Conservation (phyloP, 345 rosid species). For the Linum trigynum region DNA sequence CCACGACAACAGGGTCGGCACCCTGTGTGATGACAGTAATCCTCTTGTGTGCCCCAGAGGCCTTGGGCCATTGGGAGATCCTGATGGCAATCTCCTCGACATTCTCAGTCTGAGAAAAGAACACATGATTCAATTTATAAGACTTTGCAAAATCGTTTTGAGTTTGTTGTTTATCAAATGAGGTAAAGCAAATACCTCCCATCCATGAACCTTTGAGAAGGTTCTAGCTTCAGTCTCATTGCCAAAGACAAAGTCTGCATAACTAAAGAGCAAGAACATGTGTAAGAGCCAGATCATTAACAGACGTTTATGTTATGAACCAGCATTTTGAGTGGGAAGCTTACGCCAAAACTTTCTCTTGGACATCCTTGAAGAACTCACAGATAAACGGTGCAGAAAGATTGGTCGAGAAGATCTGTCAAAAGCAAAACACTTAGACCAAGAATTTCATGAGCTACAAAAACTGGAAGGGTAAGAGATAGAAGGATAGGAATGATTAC, state of each 20-base stretch:
- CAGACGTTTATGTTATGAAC: background rate
- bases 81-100: slow-evolving; percentile 83
- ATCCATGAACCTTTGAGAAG: slow-evolving; percentile 85
- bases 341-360: slow-evolving; percentile 71
- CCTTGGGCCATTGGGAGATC: slow-evolving; percentile 84
- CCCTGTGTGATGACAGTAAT: slow-evolving; percentile 93
- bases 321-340: slow-evolving; percentile 13
- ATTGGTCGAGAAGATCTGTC: slow-evolving; percentile 75
- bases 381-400: slow-evolving; percentile 98
- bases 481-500: slow-evolving; percentile 17
- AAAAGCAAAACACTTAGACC: slow-evolving; percentile 8
- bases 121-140: background rate
- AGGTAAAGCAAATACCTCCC: slow-evolving; percentile 51
- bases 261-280: slow-evolving; percentile 34
- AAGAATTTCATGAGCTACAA: background rate
- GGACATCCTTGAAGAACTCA: slow-evolving; percentile 88
- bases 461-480: background rate
- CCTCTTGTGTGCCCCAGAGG: slow-evolving; percentile 77
- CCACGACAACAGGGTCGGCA: slow-evolving; percentile 84
- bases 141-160: background rate
- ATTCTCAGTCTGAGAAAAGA: slow-evolving; percentile 50
- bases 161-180: background rate
- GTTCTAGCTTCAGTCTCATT: slow-evolving; percentile 91
- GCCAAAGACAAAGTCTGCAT: slow-evolving; percentile 83
- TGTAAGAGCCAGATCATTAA: background rate